These are phyloP conservation scores for Phaeosphaeria sp. DNA, from an alignment of 2,329 filamentous ascomycete genomes.

Conservation along the genomic window DNA sequence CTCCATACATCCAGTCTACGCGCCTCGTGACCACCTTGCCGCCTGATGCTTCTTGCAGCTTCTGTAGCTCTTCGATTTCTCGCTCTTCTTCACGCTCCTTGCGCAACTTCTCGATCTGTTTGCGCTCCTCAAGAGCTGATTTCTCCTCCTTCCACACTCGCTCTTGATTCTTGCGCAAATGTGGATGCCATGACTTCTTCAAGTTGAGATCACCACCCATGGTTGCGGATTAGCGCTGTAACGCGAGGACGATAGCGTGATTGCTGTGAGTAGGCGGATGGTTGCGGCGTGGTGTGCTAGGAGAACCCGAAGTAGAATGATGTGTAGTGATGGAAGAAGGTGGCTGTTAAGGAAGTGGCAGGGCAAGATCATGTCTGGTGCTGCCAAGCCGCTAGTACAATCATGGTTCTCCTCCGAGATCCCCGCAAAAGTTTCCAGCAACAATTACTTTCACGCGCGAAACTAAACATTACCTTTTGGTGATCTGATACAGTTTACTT, in stretches of 20 bases:
- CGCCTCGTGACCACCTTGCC: conserved; percentile 79
- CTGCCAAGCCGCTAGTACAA: conserved; percentile 15
- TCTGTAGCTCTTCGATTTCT: conserved; percentile 87
- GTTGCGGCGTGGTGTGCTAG: background rate
- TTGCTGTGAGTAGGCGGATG: background rate
- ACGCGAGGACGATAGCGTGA: background rate
- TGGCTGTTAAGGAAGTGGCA: conserved; percentile 8
- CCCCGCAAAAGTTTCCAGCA: conserved; percentile 33
- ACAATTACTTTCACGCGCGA: conserved; percentile 8
- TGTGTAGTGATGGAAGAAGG: conserved; percentile 4
- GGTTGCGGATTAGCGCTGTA: conserved; percentile 48
- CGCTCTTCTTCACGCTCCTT: conserved; percentile 95
- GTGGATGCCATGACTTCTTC: conserved; percentile 89
- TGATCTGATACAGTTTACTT: background rate
- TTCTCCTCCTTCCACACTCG: conserved; percentile 91
- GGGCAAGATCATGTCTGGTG: conserved; percentile 12
- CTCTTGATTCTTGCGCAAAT: conserved; percentile 87
- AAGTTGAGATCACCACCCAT: conserved; percentile 97
- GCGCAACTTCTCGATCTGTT: conserved; percentile 87
- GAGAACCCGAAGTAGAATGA: background rate
- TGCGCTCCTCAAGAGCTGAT: conserved; percentile 91
- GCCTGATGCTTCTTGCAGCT: conserved; percentile 86
- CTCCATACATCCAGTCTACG: conserved; percentile 98
- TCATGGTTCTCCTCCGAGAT: conserved; percentile 33
- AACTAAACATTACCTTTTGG: background rate